Conservation (phyloP, 768 basidiomycete genomes). For the Crucibulum laeve region DNA sequence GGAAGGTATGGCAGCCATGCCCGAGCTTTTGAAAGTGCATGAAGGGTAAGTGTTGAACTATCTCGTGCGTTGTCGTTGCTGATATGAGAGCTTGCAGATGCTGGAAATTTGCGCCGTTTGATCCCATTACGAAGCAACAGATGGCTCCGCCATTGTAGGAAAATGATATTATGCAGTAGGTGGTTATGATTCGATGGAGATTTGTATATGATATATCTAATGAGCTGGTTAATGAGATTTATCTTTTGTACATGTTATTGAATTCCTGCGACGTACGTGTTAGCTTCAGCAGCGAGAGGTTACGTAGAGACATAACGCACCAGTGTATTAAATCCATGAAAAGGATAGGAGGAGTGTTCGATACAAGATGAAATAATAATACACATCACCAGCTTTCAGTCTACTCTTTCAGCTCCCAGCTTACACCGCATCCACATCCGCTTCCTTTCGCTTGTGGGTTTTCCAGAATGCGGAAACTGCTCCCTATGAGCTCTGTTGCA, state of each 20-base stretch:
- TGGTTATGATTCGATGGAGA: neutral
- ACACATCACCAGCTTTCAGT: neutral
- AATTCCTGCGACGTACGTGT: no score
- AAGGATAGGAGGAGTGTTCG: no score
- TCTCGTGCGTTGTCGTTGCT: neutral
- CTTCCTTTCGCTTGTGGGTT: slow-evolving; percentile 91
- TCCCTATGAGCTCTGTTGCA: slow-evolving; percentile 93
- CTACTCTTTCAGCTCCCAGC: slow-evolving; percentile 79
- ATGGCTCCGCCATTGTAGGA: neutral
- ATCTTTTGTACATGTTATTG: no score
- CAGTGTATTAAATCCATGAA: no score
- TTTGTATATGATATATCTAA: neutral
- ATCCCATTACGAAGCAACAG: slow-evolving; percentile 14
- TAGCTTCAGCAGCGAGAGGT: no score
- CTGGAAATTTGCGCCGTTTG: slow-evolving; percentile 21
- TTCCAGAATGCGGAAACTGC: slow-evolving; percentile 74
- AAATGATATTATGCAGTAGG: neutral
- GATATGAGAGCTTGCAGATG: slow-evolving; percentile 8
- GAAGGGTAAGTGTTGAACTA: slow-evolving; percentile 10
- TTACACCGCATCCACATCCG: slow-evolving; percentile 94
- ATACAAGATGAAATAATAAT: neutral
- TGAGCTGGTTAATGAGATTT: no score
- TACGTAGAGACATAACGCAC: no score
- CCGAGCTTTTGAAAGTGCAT: slow-evolving; percentile 15
- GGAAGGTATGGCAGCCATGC: slow-evolving; percentile 18